Evolutionary conservation across 208 protist species (phyloP).

Genomic region (Leptomonas pyrrhocoris): DNA sequence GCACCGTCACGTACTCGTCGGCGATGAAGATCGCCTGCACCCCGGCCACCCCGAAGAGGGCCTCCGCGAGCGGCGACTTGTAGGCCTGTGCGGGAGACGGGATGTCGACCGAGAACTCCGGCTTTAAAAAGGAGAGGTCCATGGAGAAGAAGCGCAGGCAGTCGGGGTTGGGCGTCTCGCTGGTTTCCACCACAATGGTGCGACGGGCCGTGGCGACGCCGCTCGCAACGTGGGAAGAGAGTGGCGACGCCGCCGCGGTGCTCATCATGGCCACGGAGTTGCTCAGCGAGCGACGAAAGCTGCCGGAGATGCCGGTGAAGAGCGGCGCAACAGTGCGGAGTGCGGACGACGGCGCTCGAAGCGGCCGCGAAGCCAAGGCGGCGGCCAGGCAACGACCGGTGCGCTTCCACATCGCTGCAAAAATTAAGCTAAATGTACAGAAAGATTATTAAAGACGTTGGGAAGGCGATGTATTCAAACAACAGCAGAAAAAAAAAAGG

Average conservation of each 20-base stretch:
- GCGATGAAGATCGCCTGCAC: slow-evolving; percentile 77
- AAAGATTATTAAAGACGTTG: background rate
- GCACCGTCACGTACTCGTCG: slow-evolving; percentile 86
- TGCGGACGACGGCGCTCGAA: background rate
- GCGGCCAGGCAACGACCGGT: background rate
- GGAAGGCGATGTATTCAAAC: slow-evolving; percentile 15
- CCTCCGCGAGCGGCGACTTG: slow-evolving; percentile 74
- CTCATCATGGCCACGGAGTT: background rate
- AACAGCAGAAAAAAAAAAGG: too few relatives aligned
- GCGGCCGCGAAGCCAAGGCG: background rate
- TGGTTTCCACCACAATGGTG: slow-evolving; percentile 75
- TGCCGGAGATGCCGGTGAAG: background rate
- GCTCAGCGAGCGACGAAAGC: slow-evolving; percentile 13
- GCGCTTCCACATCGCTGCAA: slow-evolving; percentile 1
- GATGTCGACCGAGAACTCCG: slow-evolving; percentile 78
- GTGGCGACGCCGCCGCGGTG: background rate
- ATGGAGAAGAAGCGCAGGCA: slow-evolving; percentile 89
- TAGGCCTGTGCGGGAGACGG: slow-evolving; percentile 63
- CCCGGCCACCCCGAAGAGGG: slow-evolving; percentile 70
- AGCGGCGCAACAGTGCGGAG: background rate
- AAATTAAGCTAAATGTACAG: background rate
- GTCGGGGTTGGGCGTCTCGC: slow-evolving; percentile 85
- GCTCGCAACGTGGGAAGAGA: background rate
- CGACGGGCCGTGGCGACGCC: slow-evolving; percentile 22
- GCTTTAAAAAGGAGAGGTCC: slow-evolving; percentile 83